Base-by-base conservation (phyloP, 2,329 filamentous ascomycete species). In the Sporothrix mexicana region DNA sequence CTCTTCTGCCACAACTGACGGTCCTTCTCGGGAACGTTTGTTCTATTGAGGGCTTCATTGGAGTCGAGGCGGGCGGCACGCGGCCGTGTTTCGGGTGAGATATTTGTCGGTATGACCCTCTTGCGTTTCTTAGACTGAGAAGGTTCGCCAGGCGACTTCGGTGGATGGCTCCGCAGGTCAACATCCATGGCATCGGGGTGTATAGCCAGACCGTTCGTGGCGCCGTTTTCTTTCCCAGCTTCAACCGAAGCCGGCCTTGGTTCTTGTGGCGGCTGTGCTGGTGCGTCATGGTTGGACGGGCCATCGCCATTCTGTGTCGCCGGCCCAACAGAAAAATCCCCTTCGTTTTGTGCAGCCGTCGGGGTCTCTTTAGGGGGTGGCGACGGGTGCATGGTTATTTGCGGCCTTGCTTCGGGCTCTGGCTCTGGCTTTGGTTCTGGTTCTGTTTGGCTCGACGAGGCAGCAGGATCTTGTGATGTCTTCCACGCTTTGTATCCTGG, bases 401-500 rank as follows among this genome's bases (percentile, higher is more conserved):
- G 30, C 2, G 30, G 30, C 3, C 30, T 36, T 36, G 30, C 30
- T 36, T 36, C 30, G 30, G 30, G 30, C 30, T 36, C 30, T 4
- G 30, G 30, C 30, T 36, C 30, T n/a, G n/a, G n/a, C n/a, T n/a
- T 10, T 36, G 10, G 47, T 43, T 43, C 47, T 6, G 1, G 41
- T 2, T 36, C 30, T 36, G 30, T 36, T 36, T 36, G 30, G 30
- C 30, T 36, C 30, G 30, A 36, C 3, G 30, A 6, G 7, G 30
- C 30, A 36, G 3, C 30, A 36, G 30, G 30, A 23, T 15, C n/a
- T n/a, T 59, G 72, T 17, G n/a, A 13, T 72, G 80, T 80, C 59
- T 78, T 79, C 76, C 79, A 79, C 1, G 76, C 69, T 20, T 76
- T 81, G 74, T 88, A 92, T 49, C 81, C 83, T 1, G 75, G 76